Conservation (phyloP, 176 grass and related monocot species). For the Oropetium thomaeum region DNA sequence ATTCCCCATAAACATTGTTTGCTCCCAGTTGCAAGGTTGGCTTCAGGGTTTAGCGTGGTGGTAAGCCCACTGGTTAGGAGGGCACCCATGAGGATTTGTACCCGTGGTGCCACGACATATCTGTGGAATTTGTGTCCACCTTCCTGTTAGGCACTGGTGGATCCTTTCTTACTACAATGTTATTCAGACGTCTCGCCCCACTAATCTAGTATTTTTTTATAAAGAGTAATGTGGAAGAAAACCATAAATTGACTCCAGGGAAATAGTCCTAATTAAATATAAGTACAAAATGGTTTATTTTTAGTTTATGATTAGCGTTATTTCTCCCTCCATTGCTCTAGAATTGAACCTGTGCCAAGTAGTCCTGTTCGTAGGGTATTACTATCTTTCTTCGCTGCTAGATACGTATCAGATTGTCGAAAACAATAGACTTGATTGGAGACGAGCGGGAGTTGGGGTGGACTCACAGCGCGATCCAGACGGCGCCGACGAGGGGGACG, state of each 20-base stretch:
- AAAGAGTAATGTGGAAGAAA: background rate
- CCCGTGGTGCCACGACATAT: too few relatives aligned
- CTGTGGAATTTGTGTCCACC: too few relatives aligned
- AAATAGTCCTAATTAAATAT: background rate
- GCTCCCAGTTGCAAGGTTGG: background rate
- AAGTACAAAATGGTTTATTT: background rate
- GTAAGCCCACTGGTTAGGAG: too few relatives aligned
- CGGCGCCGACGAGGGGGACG: conserved; percentile 73
- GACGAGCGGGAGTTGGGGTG: background rate
- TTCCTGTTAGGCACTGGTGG: too few relatives aligned
- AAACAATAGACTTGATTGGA: background rate
- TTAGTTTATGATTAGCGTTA: background rate
- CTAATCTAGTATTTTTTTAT: too few relatives aligned
- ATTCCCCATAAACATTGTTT: background rate
- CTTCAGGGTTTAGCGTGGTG: too few relatives aligned
- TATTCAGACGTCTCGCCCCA: too few relatives aligned
- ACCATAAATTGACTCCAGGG: background rate
- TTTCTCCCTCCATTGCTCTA: background rate
- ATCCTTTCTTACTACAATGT: too few relatives aligned
- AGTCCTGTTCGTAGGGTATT: background rate
- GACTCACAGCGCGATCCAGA: conserved; percentile 89
- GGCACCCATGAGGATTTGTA: too few relatives aligned
- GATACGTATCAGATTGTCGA: background rate
- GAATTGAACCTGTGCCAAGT: background rate
- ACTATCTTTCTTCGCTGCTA: background rate